Percentiles rank a stretch among this genome's conserved stretches.
Conservation (phyloP, 2,329 filamentous ascomycete genomes). For the Colletotrichum lupini region DNA sequence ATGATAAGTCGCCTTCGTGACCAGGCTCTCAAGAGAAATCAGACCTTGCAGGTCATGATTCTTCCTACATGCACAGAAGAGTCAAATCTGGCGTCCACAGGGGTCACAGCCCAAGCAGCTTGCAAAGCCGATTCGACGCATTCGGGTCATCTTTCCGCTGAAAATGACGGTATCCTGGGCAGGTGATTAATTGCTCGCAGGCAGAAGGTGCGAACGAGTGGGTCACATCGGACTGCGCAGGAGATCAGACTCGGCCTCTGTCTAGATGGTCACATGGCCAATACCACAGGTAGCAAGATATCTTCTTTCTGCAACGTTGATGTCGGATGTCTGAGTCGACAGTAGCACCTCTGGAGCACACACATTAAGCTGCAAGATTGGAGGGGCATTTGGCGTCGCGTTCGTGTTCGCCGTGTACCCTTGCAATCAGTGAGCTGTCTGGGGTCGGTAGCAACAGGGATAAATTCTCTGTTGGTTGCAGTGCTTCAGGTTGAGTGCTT, state of each 20-base stretch:
- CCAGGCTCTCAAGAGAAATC: not conserved
- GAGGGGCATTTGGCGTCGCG: conserved; percentile 6
- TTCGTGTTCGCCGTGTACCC: conserved; percentile 1
- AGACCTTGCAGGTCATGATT: too few species aligned
- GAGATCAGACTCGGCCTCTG: too few species aligned
- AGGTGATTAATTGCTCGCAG: conserved; percentile 6
- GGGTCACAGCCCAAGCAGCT: too few species aligned
- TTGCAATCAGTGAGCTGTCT: not conserved
- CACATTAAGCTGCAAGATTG: not conserved
- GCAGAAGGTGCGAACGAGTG: not conserved
- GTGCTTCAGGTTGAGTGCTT: not conserved
- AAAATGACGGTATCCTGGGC: conserved; percentile 2
- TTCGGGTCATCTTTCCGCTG: too few species aligned
- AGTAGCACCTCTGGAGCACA: not conserved
- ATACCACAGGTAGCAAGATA: not conserved
- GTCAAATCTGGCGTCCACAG: too few species aligned
- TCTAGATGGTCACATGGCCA: not conserved
- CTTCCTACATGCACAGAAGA: too few species aligned
- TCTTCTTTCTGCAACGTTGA: not conserved
- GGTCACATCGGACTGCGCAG: not conserved
- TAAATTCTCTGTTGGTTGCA: not conserved
- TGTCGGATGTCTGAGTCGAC: not conserved
- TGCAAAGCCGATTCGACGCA: too few species aligned
- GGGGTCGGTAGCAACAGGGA: not conserved
- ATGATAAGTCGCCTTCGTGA: not conserved